A percentile compares a stretch with the other conserved stretches of the same genome.
phyloP scores from a whole-genome alignment of 1,284 basidiomycete genomes.

The Cutaneotrichosporon sp. region DNA sequence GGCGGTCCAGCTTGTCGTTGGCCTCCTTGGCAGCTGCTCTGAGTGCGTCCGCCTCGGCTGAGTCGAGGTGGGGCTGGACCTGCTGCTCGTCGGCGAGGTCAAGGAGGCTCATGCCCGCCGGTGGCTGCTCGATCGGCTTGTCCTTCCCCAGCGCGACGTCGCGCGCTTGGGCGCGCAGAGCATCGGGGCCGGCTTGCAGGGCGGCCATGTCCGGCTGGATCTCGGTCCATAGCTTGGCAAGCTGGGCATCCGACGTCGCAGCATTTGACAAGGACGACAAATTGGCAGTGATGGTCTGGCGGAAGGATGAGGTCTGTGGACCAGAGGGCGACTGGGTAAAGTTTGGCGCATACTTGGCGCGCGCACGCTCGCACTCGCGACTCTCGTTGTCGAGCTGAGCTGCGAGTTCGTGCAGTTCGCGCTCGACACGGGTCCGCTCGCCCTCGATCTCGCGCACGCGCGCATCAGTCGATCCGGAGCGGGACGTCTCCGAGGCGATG shows the following conservation, averaged over 20 bases:
- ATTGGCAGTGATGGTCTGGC: constrained; percentile 78
- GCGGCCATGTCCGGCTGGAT: constrained; percentile 65
- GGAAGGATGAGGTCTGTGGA: constrained; percentile 62
- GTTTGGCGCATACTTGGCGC: constrained; percentile 76
- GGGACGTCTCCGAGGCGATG: constrained; percentile 68
- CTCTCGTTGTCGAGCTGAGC: constrained; percentile 70
- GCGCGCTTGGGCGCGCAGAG: constrained; percentile 63
- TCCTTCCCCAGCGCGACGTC: constrained; percentile 54
- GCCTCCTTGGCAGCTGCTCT: constrained; percentile 67
- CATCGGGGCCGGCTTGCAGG: constrained; percentile 50
- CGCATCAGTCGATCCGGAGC: constrained; percentile 55
- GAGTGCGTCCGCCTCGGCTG: constrained; percentile 61
- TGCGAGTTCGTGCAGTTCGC: constrained; percentile 59
- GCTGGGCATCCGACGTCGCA: constrained; percentile 69
- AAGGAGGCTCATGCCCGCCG: constrained; percentile 39
- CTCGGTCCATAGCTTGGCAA: constrained; percentile 67
- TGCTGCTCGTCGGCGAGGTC: constrained; percentile 55
- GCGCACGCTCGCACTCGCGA: constrained; percentile 73
- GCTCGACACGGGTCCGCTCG: constrained; percentile 60
- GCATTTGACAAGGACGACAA: constrained; percentile 71
- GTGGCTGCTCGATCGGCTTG: constrained; percentile 47
- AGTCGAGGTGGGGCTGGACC: constrained; percentile 45
- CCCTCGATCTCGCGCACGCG: constrained; percentile 60
- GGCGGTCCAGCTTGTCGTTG: constrained; percentile 65
- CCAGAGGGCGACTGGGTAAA: constrained; percentile 89